phyloP scores from a whole-genome alignment of 1,284 basidiomycete species.

The Trichosporon sp. region DNA sequence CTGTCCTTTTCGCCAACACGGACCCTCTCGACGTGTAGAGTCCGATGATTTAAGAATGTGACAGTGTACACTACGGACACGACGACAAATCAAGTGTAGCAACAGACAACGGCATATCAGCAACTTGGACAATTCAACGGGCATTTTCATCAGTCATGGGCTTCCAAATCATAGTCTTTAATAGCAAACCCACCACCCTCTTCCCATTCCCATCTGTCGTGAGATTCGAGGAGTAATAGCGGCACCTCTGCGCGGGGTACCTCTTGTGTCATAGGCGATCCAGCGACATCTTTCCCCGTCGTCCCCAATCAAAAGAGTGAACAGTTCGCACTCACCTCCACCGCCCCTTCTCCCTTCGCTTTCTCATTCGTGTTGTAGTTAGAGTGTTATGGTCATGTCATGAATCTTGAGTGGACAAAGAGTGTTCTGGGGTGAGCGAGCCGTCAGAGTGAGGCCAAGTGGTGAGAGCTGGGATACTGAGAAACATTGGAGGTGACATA shows the following conservation, averaged over 20 bases:
- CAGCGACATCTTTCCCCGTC: neutral
- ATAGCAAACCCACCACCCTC: neutral
- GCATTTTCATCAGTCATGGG: constrained; percentile 5
- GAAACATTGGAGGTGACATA: too few relatives aligned
- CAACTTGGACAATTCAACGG: constrained; percentile 8
- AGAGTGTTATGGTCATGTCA: constrained; percentile 15
- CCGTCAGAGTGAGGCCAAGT: too few relatives aligned
- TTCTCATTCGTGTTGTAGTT: constrained; percentile 14
- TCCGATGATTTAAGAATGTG: constrained; percentile 8
- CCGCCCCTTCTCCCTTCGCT: neutral
- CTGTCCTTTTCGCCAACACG: constrained; percentile 45
- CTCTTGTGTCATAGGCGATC: neutral
- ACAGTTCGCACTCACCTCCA: constrained; percentile 1
- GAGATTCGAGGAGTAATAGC: neutral
- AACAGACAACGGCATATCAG: constrained; percentile 18
- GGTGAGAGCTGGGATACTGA: neutral
- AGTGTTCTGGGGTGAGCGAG: too few relatives aligned
- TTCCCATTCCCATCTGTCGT: neutral
- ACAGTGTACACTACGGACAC: constrained; percentile 16
- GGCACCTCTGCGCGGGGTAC: neutral
- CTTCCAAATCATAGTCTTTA: neutral
- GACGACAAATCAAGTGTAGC: constrained; percentile 8
- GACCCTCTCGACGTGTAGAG: constrained; percentile 35
- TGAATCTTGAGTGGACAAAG: neutral
- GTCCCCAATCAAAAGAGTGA: constrained; percentile 9